These are phyloP conservation scores for Hygrophoropsis aurantiaca DNA, from an alignment of 768 basidiomycete species.

Conservation along the genomic window DNA sequence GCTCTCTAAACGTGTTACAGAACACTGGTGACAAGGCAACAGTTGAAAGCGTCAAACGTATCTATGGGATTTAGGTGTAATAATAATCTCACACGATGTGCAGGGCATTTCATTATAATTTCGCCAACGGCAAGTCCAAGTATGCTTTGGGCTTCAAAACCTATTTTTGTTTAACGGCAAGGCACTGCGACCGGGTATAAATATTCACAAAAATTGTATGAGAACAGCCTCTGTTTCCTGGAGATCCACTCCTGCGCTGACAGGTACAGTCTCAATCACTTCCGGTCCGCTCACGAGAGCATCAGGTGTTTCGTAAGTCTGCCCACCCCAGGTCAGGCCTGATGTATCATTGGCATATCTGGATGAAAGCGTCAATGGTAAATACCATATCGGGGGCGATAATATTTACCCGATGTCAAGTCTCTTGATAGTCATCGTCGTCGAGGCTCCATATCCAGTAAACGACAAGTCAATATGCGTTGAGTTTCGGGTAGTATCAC, in stretches of 20 bases:
- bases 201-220: slow-evolving; percentile 13
- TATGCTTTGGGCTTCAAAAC: no score
- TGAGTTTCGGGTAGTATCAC: slow-evolving; percentile 34
- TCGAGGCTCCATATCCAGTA: slow-evolving; percentile 24
- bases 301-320: slow-evolving; percentile 53
- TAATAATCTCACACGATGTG: no score
- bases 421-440: slow-evolving; percentile 44
- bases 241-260: slow-evolving; percentile 43
- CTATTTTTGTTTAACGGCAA: no score
- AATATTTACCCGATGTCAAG: slow-evolving; percentile 42
- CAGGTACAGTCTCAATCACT: slow-evolving; percentile 24
- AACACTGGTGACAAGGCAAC: slow-evolving; percentile 67
- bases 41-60: slow-evolving; percentile 57
- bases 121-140: no score
- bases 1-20: slow-evolving; percentile 30
- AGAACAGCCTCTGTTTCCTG: slow-evolving; percentile 49
- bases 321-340: slow-evolving; percentile 58
- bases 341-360: slow-evolving; percentile 51
- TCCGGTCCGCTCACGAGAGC: slow-evolving; percentile 39
- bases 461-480: slow-evolving; percentile 45
- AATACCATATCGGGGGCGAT: neutral
- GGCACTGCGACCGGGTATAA: no score
- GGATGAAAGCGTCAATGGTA: neutral
- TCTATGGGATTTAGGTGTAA: slow-evolving; percentile 31
- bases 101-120: no score